A percentile compares a stretch with the other conserved stretches of the same genome.
phyloP scores from a whole-genome alignment of 163 green algal genomes.

The Coccomyxa subellipsoidea region DNA sequence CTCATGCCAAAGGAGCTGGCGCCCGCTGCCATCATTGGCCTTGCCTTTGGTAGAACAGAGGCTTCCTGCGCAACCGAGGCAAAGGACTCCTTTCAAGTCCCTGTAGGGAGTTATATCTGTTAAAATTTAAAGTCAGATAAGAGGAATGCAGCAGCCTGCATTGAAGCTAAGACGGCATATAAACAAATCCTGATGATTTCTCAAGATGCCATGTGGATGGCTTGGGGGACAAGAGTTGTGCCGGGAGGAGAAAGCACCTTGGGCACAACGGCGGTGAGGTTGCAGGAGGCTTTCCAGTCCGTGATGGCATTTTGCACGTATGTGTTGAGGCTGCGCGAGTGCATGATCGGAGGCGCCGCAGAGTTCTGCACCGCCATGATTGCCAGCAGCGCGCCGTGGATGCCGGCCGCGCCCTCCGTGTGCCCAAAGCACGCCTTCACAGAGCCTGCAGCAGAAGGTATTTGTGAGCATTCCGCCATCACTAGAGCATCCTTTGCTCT shows the following conservation, averaged over 20 bases:
- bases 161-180: too few relatives aligned
- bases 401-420: constrained; percentile 50
- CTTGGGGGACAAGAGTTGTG: too few relatives aligned
- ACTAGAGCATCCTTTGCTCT: too few relatives aligned
- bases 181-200: too few relatives aligned
- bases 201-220: too few relatives aligned
- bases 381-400: constrained; percentile 32
- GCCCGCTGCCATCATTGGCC: constrained; percentile 22
- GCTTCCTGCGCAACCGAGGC: not conserved
- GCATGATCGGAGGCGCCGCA: constrained; percentile 30
- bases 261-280: not conserved
- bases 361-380: constrained; percentile 11
- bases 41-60: not conserved
- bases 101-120: too few relatives aligned
- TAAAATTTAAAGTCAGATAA: too few relatives aligned
- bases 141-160: too few relatives aligned
- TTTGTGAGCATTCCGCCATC: not conserved
- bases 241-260: too few relatives aligned
- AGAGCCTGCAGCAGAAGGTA: constrained; percentile 3
- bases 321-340: constrained; percentile 61
- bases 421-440: constrained; percentile 50
- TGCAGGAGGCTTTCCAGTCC: constrained; percentile 23
- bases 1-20: constrained; percentile 86
- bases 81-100: too few relatives aligned
- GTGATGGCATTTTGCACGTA: constrained; percentile 44